Evolutionary conservation across 192 early-diverging fungal genomes (phyloP).

Genomic region (Entomortierella lignicola): DNA sequence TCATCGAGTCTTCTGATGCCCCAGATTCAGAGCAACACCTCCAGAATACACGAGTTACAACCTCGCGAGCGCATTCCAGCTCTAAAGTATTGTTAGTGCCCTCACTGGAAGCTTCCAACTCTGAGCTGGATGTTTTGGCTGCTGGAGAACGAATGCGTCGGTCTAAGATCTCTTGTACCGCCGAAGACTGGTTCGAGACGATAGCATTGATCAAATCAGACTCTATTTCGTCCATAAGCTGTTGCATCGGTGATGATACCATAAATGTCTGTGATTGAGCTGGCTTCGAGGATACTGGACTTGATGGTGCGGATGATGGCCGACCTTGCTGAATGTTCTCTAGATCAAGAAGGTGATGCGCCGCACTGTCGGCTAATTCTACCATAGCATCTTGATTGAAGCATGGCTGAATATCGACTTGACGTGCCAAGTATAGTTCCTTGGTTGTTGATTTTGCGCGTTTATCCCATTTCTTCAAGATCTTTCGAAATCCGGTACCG

Average conservation of each 20-base stretch:
- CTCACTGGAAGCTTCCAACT: slow-evolving; percentile 9
- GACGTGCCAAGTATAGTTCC: slow-evolving; percentile 95
- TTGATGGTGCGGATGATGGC: slow-evolving; percentile 29
- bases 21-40: slow-evolving; percentile 69
- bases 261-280: slow-evolving; percentile 1
- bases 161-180: slow-evolving; percentile 61
- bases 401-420: slow-evolving; percentile 97
- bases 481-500: slow-evolving; percentile 97
- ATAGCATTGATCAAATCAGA: slow-evolving; percentile 66
- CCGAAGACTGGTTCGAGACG: slow-evolving; percentile 40
- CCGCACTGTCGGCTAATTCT: slow-evolving; percentile 88
- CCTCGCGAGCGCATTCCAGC: slow-evolving; percentile 62
- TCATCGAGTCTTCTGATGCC: slow-evolving; percentile 59
- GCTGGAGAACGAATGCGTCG: slow-evolving; percentile 57
- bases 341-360: slow-evolving; percentile 82
- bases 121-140: neutral
- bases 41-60: slow-evolving; percentile 79
- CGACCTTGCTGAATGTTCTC: slow-evolving; percentile 66
- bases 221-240: slow-evolving; percentile 67
- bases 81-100: neutral
- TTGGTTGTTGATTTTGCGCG: slow-evolving; percentile 96
- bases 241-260: slow-evolving; percentile 47
- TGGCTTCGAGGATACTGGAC: slow-evolving; percentile 25
- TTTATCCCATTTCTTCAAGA: slow-evolving; percentile 99
- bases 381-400: slow-evolving; percentile 95